These are phyloP conservation scores for Suhomyces vadensis DNA, from an alignment of 805 yeast genomes.

Conservation along the genomic window DNA sequence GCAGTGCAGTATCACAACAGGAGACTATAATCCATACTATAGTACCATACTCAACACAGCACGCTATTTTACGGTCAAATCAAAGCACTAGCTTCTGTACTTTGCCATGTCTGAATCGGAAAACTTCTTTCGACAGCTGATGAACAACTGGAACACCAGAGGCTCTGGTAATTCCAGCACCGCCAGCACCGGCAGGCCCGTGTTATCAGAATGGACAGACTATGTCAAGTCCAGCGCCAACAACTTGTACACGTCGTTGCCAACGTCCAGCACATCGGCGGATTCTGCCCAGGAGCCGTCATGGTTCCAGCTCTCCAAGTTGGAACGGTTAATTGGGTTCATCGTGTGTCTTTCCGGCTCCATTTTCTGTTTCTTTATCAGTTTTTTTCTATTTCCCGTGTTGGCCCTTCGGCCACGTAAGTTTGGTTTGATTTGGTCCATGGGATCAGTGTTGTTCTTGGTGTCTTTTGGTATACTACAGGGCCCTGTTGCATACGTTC, in stretches of 20 bases:
- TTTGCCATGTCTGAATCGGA: constrained; percentile 31
- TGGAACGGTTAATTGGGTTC: constrained; percentile 80
- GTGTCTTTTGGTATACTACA: constrained; percentile 87
- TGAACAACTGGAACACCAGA: constrained; percentile 31
- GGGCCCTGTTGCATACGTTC: constrained; percentile 81
- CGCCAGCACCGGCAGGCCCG: constrained; percentile 24
- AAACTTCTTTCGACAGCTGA: constrained; percentile 35
- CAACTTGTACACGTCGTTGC: constrained; percentile 64
- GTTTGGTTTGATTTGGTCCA: constrained; percentile 86
- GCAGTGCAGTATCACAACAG: too few relatives aligned
- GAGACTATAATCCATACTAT: too few relatives aligned
- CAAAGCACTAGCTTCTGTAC: neutral
- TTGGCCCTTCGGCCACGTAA: constrained; percentile 87
- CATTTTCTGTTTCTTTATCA: constrained; percentile 74
- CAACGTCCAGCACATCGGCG: constrained; percentile 54
- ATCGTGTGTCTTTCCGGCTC: constrained; percentile 75
- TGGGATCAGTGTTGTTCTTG: constrained; percentile 86
- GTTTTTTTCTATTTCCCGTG: constrained; percentile 85
- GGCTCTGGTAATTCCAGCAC: constrained; percentile 9
- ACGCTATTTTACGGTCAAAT: neutral
- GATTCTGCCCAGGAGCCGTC: constrained; percentile 58
- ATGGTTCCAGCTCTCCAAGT: constrained; percentile 73
- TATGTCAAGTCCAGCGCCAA: constrained; percentile 46
- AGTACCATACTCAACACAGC: too few relatives aligned
- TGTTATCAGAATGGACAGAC: constrained; percentile 44